These are phyloP conservation scores for Moesziomyces antarcticus DNA, from an alignment of 1,284 basidiomycete species.

Conservation along the genomic window DNA sequence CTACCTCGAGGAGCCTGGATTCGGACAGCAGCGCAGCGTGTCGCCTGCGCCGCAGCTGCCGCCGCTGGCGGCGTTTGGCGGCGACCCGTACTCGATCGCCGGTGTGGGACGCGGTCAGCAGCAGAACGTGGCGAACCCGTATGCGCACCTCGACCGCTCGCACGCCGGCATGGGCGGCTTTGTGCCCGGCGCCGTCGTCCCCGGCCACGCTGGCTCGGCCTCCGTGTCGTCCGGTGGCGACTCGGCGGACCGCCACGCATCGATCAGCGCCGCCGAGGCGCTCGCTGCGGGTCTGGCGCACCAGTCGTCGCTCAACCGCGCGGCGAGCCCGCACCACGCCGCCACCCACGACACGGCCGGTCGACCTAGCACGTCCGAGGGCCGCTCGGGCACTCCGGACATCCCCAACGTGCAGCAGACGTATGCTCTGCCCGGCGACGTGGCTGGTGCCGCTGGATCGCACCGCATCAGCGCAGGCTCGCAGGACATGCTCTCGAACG, in stretches of 20 bases:
- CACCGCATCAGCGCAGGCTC: conserved; percentile 14
- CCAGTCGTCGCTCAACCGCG: conserved; percentile 32
- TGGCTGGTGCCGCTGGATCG: neutral
- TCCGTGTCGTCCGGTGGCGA: conserved; percentile 18
- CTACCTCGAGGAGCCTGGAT: conserved; percentile 41
- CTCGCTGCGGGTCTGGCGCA: conserved; percentile 37
- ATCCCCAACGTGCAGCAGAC: conserved; percentile 60
- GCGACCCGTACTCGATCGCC: conserved; percentile 55
- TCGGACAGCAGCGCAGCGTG: conserved; percentile 26
- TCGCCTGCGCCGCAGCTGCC: conserved; percentile 54
- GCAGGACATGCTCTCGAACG: conserved; percentile 14
- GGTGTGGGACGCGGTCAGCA: conserved; percentile 49
- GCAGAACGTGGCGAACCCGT: conserved; percentile 59
- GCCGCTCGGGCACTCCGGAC: conserved; percentile 55
- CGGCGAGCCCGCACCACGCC: conserved; percentile 7
- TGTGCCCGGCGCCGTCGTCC: conserved; percentile 11
- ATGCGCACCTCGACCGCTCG: conserved; percentile 60
- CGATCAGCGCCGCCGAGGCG: conserved; percentile 31
- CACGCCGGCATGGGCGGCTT: conserved; percentile 20
- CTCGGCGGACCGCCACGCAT: conserved; percentile 14
- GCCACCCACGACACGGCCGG: conserved; percentile 36
- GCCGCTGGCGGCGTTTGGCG: conserved; percentile 55
- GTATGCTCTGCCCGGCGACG: conserved; percentile 34
- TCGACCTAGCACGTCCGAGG: conserved; percentile 47
- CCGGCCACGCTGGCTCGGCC: conserved; percentile 21